Evolutionary conservation across 176 grass and related monocot species (phyloP).

Genomic region (Carex parvula): DNA sequence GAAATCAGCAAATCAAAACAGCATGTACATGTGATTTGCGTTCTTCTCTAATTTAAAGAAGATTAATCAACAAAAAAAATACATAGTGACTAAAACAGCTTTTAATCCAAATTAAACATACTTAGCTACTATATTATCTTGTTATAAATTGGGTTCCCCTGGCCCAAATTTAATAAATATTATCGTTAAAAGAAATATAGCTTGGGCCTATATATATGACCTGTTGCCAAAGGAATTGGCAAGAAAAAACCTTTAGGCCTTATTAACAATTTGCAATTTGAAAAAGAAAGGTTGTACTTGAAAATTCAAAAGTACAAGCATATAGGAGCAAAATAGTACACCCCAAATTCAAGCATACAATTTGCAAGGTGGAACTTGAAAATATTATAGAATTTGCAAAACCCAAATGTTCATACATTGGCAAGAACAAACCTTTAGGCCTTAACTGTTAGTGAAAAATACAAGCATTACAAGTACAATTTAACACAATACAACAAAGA

Average conservation of each 20-base stretch:
- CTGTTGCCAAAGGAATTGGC: too few relatives aligned
- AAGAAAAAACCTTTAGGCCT: too few relatives aligned
- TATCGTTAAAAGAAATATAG: neutral
- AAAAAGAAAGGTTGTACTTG: too few relatives aligned
- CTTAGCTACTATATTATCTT: too few relatives aligned
- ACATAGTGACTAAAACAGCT: neutral
- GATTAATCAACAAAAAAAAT: too few relatives aligned
- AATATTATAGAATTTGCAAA: too few relatives aligned
- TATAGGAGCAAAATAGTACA: too few relatives aligned
- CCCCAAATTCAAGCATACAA: too few relatives aligned
- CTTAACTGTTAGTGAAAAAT: neutral
- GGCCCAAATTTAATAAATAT: neutral
- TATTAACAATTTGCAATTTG: too few relatives aligned
- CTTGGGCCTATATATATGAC: neutral
- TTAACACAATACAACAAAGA: slow-evolving; percentile 8
- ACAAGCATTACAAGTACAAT: neutral
- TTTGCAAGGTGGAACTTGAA: too few relatives aligned
- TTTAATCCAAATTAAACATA: neutral
- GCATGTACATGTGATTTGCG: neutral
- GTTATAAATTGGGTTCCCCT: neutral
- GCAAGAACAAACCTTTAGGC: neutral
- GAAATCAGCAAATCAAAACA: neutral
- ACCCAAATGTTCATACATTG: neutral
- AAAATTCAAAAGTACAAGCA: too few relatives aligned
- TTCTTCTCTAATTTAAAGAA: neutral